phyloP scores from a whole-genome alignment of 2,329 filamentous ascomycete genomes.

The Calonectria hawksworthii region DNA sequence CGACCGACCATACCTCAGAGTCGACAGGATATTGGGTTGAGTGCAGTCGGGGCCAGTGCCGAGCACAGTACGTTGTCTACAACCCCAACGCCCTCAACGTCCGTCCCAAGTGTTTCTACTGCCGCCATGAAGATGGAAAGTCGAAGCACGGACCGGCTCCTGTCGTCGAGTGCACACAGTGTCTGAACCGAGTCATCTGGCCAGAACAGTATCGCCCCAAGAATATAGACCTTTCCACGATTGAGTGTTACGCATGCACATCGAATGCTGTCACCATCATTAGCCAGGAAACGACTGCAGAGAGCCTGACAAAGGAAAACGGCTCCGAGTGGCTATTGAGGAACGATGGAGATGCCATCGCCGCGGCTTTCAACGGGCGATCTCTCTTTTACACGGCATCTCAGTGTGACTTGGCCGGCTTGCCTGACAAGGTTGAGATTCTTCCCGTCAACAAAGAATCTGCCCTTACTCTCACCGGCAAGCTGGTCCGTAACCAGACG shows the following conservation, averaged over 20 bases:
- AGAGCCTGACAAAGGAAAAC: constrained; percentile 56
- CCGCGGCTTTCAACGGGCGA: constrained; percentile 53
- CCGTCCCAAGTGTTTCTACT: constrained; percentile 64
- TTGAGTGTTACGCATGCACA: constrained; percentile 58
- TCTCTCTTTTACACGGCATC: constrained; percentile 57
- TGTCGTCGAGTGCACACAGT: constrained; percentile 59
- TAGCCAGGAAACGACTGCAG: constrained; percentile 53
- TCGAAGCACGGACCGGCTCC: constrained; percentile 49
- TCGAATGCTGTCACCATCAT: constrained; percentile 53
- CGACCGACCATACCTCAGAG: constrained; percentile 45
- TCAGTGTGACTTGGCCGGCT: constrained; percentile 46
- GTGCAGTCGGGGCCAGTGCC: constrained; percentile 58
- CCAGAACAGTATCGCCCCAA: constrained; percentile 58
- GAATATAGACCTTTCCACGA: constrained; percentile 48
- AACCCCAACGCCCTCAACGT: constrained; percentile 56
- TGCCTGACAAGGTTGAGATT: constrained; percentile 55
- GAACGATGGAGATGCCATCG: constrained; percentile 53
- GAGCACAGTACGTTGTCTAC: constrained; percentile 66
- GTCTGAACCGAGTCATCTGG: constrained; percentile 63
- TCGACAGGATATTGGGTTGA: constrained; percentile 61
- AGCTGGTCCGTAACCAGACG: constrained; percentile 57
- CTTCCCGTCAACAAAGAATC: constrained; percentile 43
- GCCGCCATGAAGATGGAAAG: constrained; percentile 49
- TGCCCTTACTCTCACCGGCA: constrained; percentile 53
- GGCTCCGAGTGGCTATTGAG: constrained; percentile 59